Evolutionary conservation across 179 eudicot genomes (phyloP).

Genomic region (Vitellaria paradoxa): DNA sequence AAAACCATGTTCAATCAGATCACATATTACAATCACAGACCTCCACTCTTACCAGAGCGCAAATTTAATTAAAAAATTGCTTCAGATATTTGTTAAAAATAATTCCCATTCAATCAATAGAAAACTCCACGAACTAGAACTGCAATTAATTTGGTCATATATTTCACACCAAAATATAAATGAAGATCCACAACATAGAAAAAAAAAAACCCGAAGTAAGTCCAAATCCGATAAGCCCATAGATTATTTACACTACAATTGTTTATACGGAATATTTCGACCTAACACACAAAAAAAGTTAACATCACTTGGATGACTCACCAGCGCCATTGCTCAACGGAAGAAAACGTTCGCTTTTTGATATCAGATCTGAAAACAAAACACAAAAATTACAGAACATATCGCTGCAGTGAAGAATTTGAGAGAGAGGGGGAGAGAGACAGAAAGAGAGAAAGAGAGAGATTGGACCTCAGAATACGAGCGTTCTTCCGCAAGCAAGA

Average conservation of each 20-base stretch:
- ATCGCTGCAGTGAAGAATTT: neutral
- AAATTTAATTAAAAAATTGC: neutral
- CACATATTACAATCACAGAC: too few species aligned
- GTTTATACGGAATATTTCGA: neutral
- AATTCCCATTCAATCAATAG: too few species aligned
- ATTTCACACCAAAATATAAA: too few species aligned
- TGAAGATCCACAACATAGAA: too few species aligned
- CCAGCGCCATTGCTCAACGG: constrained; percentile 20
- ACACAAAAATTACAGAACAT: neutral
- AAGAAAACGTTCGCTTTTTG: constrained; percentile 11
- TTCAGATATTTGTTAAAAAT: neutral
- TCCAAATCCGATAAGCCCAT: too few species aligned
- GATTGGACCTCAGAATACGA: constrained; percentile 14
- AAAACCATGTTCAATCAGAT: neutral
- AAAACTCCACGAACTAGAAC: too few species aligned
- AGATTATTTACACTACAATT: too few species aligned
- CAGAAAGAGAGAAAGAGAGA: neutral
- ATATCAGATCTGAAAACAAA: constrained; percentile 12
- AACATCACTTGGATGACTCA: neutral
- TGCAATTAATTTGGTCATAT: too few species aligned
- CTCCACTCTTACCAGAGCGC: too few species aligned
- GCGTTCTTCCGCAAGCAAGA: constrained; percentile 11
- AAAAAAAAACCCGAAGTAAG: too few species aligned
- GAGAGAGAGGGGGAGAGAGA: neutral
- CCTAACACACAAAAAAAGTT: neutral